Conservation (phyloP, 495 filamentous ascomycete species). For the Podospora pseudocomata region DNA sequence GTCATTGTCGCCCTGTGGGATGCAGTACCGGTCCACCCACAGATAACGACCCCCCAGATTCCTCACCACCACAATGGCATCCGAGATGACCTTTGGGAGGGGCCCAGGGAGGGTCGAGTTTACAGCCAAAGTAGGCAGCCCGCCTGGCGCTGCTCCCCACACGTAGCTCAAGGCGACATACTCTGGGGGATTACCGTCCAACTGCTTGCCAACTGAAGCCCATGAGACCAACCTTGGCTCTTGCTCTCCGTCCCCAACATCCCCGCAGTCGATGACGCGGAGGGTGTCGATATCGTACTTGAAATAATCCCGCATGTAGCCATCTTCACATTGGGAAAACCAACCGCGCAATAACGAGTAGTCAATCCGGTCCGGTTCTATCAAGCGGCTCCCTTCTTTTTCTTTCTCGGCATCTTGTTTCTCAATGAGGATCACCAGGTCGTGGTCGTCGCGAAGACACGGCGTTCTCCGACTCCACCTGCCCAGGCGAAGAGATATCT, state of each 20-base stretch:
- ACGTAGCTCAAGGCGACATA: background rate
- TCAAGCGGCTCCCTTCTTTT: background rate
- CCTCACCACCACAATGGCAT: background rate
- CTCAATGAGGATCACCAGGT: background rate
- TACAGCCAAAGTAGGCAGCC: background rate
- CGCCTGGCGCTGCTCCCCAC: background rate
- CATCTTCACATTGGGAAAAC: background rate
- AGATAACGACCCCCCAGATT: background rate
- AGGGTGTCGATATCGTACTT: background rate
- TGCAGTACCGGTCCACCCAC: background rate
- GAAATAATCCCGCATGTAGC: background rate
- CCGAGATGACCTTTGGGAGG: background rate
- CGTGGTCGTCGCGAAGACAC: background rate
- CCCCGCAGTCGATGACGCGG: background rate
- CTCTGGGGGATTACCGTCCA: background rate
- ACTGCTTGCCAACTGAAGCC: background rate
- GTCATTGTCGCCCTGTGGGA: background rate
- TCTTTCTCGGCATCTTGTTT: background rate
- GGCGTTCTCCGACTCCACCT: background rate
- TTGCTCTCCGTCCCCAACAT: background rate
- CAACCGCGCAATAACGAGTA: background rate
- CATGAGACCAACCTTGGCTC: background rate
- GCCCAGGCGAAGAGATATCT: background rate
- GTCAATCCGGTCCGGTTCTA: background rate
- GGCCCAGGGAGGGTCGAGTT: background rate